Conservation (phyloP, 768 basidiomycete species). For the Mycena alexandri region DNA sequence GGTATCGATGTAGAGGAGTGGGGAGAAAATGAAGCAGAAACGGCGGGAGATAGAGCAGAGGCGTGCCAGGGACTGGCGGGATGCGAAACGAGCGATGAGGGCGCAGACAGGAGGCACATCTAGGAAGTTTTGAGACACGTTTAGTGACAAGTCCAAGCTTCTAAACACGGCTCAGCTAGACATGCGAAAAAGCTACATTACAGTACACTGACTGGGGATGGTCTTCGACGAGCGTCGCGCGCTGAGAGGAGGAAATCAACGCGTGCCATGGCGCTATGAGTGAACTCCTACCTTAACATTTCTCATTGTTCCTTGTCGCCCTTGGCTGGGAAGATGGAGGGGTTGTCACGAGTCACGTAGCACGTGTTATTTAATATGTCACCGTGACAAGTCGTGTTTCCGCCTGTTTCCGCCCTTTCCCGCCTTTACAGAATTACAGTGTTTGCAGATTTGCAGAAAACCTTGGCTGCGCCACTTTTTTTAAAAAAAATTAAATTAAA, state of each 20-base stretch:
- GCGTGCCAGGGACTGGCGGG: conserved; percentile 1
- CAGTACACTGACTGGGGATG: not conserved
- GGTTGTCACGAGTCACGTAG: not conserved
- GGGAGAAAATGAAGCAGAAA: conserved; percentile 12
- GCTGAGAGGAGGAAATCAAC: not conserved
- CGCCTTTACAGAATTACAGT: too few species aligned
- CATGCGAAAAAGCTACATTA: not conserved
- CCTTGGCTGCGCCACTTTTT: too few species aligned
- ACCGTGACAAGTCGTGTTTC: not conserved
- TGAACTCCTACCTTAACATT: not conserved
- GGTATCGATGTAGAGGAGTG: conserved; percentile 13
- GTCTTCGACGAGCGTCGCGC: not conserved
- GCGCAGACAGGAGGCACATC: conserved; percentile 12
- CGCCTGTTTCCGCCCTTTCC: too few species aligned
- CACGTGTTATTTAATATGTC: not conserved
- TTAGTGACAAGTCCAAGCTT: not conserved
- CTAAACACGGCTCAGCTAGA: not conserved
- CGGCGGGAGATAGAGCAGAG: conserved; percentile 25
- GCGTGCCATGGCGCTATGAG: not conserved
- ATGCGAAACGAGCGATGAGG: conserved; percentile 65
- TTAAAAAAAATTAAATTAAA: too few species aligned
- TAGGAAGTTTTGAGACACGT: not conserved
- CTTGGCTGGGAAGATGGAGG: not conserved
- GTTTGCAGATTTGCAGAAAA: too few species aligned
- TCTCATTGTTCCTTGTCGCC: not conserved